Base-by-base conservation (phyloP, 169 alveolate genomes). In the Eimeria mitis region DNA sequence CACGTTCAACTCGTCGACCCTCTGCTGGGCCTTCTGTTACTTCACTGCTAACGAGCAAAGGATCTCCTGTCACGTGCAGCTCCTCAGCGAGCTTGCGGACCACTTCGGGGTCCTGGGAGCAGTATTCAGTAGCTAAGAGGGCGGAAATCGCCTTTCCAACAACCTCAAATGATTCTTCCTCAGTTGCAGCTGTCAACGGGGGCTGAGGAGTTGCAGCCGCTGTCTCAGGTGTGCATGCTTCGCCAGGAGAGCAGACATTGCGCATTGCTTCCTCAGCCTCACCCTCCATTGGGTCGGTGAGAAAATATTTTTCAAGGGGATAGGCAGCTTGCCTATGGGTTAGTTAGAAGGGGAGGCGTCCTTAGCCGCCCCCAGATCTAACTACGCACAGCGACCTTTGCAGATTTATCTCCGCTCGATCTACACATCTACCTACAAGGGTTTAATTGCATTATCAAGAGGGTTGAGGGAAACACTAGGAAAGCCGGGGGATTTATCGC, bases 131-230 rank as follows among this genome's bases (percentile, higher is more conserved):
- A 2, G 63, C 91, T 25, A 85, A 44, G 28, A 85, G 91, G 9
- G 37, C 54, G n/a, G 81, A 78, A 23, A 65, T 28, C 21, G 91
- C 91, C 79, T 42, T 71, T 25, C 91, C 91, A 19, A 85, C 34
- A 11, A 23, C 42, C 2, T 25, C 59, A 42, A 85, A 85, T 23
- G 91, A 59, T 42, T 85, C 78, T 40, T 56, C 31, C n/a, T 85
- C 63, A 0, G 91, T 40, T 34, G 79, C n/a, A 37, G 61, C 78
- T 28, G 91, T 85, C 63, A 56, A 34, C 16, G 91, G 79, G 23
- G 19, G 49, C 25, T n/a, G 23, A 25, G 65, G 59, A 65, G 40
- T n/a, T 65, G 11, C 75, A n/a, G 40, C 42, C 40, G 40, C 42
- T 16, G 75, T 7, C 40, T 65, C 75, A 6, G 75, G 75, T 8